A percentile compares a stretch with the other conserved stretches of the same genome.
Evolutionary conservation across 768 basidiomycete genomes (phyloP).

Genomic region (Tephrocybe rancida): DNA sequence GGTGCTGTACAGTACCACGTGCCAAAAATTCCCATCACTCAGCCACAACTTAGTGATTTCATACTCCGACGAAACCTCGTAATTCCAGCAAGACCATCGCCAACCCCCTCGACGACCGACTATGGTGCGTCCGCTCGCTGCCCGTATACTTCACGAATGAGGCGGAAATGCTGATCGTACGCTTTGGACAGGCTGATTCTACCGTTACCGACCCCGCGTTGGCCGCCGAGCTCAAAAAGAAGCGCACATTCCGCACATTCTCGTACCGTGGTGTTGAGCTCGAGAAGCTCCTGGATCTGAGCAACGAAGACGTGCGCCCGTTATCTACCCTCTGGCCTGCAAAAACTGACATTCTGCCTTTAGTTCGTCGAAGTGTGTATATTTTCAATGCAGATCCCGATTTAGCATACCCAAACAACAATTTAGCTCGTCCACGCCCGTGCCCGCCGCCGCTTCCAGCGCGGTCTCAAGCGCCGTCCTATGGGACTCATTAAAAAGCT

Average conservation of each 20-base stretch:
- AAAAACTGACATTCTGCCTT: constrained; percentile 1
- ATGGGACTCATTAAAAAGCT: constrained; percentile 99
- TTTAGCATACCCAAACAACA: not conserved
- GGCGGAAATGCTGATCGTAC: constrained; percentile 12
- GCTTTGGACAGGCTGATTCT: constrained; percentile 65
- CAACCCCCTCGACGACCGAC: constrained; percentile 42
- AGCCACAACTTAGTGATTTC: constrained; percentile 42
- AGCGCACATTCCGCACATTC: constrained; percentile 98
- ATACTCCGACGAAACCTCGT: constrained; percentile 26
- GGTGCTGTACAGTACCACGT: constrained; percentile 69
- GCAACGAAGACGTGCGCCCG: constrained; percentile 87
- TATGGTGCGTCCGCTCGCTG: constrained; percentile 35
- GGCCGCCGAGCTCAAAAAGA: constrained; percentile 98
- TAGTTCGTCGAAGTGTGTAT: constrained; percentile 79
- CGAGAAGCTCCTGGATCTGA: constrained; percentile 95
- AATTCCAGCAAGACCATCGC: constrained; percentile 30
- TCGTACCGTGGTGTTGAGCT: constrained; percentile 98
- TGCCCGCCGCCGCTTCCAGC: constrained; percentile 97
- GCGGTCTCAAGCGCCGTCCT: constrained; percentile 97
- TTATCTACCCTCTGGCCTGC: not conserved
- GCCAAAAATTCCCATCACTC: constrained; percentile 29
- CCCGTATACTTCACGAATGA: not conserved
- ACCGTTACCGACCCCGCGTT: constrained; percentile 87
- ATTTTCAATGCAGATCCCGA: not conserved
- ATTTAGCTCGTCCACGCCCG: constrained; percentile 94